Base-by-base conservation (phyloP, 2,329 filamentous ascomycete species). In the Colletotrichum chrysophilum region DNA sequence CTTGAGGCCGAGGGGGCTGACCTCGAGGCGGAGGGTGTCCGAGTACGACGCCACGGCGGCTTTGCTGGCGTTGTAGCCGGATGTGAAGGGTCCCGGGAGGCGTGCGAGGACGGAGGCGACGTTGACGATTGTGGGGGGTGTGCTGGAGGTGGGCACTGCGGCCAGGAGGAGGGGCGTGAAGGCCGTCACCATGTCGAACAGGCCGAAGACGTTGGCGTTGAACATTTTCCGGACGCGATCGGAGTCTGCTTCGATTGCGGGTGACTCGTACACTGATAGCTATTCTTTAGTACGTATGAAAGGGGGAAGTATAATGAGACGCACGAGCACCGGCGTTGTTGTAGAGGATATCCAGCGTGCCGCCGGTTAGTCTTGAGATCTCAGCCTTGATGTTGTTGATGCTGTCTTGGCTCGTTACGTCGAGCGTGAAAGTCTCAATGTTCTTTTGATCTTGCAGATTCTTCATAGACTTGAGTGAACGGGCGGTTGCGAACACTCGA, bases 21-120 rank as follows among this genome's bases (percentile, higher is more conserved):
- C 68, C 48, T 87, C 86, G n/a, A 81, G 70, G 0, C 82, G 77
- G 2, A 87, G 75, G 2, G 79, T 82, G 4, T 84, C 83, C 0
- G 84, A 84, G 66, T 87, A 86, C 0, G 85, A 84, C 0, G 81
- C 81, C 1, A 88, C 78, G 0, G 87, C 86, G 1, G 83, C 85
- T 73, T 89, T 89, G 69, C 83, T 85, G 8, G 86, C 83, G 66
- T 86, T 86, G 79, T 88, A 89, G 24, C 82, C 78, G 9, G 82
- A 83, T 6, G 83, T 80, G 74, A 86, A 87, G 9, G 83, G 83
- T 4, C 83, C 78, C 1, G 81, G 79, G 38, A 82, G 75, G 12
- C 81, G 74, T 2, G 78, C 79, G 2, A 81, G 81, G 7, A 86
- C 78, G n/a, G 83, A 86, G 16, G 85, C 85, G 68, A 87, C 84